Percentiles rank a stretch among this genome's conserved stretches.
Evolutionary conservation across 2,329 filamentous ascomycete genomes (phyloP).

Genomic region (Metarhizium guizhouense): DNA sequence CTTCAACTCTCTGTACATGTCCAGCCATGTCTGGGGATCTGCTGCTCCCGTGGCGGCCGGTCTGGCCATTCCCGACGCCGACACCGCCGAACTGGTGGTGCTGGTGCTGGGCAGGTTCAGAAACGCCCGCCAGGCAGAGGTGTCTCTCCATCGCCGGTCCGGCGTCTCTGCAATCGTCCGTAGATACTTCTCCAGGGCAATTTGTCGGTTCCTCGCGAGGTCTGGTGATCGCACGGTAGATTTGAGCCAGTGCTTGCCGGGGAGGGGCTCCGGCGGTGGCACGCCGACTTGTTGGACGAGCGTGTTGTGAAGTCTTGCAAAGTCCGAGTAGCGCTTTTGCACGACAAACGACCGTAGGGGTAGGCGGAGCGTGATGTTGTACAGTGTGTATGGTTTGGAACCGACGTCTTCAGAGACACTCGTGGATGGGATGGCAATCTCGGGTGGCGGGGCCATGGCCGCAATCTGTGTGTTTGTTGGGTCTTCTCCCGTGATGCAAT

Average conservation of each 20-base stretch:
- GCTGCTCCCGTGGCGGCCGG: constrained; percentile 32
- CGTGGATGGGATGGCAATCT: constrained; percentile 61
- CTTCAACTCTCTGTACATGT: constrained; percentile 68
- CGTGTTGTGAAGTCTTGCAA: constrained; percentile 54
- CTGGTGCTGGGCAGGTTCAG: constrained; percentile 55
- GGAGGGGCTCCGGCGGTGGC: constrained; percentile 58
- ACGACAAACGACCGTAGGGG: constrained; percentile 68
- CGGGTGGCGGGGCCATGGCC: constrained; percentile 54
- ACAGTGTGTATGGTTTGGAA: constrained; percentile 63
- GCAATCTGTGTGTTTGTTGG: constrained; percentile 18
- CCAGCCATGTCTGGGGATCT: constrained; percentile 65
- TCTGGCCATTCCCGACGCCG: constrained; percentile 34
- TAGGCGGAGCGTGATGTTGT: constrained; percentile 69
- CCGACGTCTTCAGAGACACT: constrained; percentile 41
- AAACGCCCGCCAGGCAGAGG: constrained; percentile 63
- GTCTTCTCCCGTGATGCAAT: background rate
- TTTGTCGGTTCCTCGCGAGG: constrained; percentile 61
- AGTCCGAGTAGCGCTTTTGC: constrained; percentile 78
- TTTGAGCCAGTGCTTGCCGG: constrained; percentile 69
- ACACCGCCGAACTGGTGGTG: constrained; percentile 37
- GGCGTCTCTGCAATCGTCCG: constrained; percentile 61
- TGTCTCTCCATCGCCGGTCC: constrained; percentile 70
- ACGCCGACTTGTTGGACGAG: constrained; percentile 51
- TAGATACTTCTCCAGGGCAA: constrained; percentile 62
- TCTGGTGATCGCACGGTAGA: constrained; percentile 61